phyloP scores from a whole-genome alignment of 306 rosid genomes.

The Prunus kanzakura region DNA sequence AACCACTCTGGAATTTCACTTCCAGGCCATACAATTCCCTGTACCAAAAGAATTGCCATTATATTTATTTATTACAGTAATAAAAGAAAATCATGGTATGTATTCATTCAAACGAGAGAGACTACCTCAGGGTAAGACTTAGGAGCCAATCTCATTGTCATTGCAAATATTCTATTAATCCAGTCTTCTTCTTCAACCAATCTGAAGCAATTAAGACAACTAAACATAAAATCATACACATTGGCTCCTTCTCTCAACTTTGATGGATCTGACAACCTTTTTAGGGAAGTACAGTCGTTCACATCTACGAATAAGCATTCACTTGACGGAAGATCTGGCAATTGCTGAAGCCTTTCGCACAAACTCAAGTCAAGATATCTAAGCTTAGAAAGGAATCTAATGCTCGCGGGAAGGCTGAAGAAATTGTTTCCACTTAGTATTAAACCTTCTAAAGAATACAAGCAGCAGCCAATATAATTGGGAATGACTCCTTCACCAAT shows the following conservation, averaged over 20 bases:
- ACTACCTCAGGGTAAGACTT: fast-evolving
- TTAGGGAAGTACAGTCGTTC: not conserved
- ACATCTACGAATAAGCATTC: fast-evolving
- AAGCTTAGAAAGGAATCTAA: conserved; percentile 9
- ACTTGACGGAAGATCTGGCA: not conserved
- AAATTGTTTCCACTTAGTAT: not conserved
- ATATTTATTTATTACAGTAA: not conserved
- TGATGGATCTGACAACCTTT: not conserved
- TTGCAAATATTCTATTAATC: not conserved
- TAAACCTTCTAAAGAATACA: not conserved
- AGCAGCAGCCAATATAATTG: not conserved
- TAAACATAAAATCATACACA: not conserved
- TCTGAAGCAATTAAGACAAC: not conserved
- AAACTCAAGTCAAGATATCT: fast-evolving
- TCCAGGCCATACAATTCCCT: not conserved
- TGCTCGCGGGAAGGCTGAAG: conserved; percentile 7
- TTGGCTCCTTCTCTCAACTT: not conserved
- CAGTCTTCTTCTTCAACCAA: not conserved
- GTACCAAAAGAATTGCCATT: no score
- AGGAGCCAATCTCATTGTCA: not conserved
- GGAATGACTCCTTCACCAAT: conserved; percentile 1
- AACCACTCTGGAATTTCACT: conserved; percentile 16
- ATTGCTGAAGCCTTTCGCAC: conserved; percentile 5
- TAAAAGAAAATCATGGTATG: no score
- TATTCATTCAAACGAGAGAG: not conserved